phyloP scores from a whole-genome alignment of 495 filamentous ascomycete species.

The Annulohypoxylon moriforme region DNA sequence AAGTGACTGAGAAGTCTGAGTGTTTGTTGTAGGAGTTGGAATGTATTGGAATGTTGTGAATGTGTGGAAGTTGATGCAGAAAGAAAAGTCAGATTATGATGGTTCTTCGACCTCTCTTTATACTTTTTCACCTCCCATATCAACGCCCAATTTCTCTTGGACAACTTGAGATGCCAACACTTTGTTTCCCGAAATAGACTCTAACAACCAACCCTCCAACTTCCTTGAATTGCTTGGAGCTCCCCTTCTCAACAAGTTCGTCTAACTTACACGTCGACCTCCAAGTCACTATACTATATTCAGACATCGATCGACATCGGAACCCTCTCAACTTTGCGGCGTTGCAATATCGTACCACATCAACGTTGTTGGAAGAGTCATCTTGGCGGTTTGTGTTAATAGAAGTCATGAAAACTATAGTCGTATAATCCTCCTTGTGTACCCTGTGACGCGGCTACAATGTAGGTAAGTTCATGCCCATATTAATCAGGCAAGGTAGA shows the following conservation, averaged over 20 bases:
- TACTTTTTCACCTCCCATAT: background rate
- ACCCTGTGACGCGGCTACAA: slow-evolving; percentile 3
- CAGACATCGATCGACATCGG: background rate
- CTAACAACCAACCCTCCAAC: background rate
- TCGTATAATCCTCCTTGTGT: background rate
- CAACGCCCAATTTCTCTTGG: background rate
- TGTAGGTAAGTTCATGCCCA: background rate
- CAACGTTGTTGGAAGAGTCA: background rate
- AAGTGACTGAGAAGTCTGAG: slow-evolving; percentile 13
- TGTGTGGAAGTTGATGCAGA: slow-evolving; percentile 9
- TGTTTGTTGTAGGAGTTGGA: background rate
- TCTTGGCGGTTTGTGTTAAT: background rate
- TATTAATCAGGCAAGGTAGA: background rate
- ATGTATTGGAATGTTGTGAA: background rate
- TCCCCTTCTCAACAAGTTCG: background rate
- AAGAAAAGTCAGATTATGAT: background rate
- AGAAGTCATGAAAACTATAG: background rate
- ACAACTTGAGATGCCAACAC: background rate
- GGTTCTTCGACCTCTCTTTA: background rate
- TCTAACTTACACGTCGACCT: background rate
- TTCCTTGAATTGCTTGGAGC: background rate
- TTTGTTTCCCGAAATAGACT: background rate
- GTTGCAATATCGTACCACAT: background rate
- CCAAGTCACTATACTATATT: background rate
- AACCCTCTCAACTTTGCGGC: background rate